Evolutionary conservation across 371 early-diverging fungal genomes (phyloP), one percentile per base, ranked within the genome.

Genomic region (Mortierella sp.): DNA sequence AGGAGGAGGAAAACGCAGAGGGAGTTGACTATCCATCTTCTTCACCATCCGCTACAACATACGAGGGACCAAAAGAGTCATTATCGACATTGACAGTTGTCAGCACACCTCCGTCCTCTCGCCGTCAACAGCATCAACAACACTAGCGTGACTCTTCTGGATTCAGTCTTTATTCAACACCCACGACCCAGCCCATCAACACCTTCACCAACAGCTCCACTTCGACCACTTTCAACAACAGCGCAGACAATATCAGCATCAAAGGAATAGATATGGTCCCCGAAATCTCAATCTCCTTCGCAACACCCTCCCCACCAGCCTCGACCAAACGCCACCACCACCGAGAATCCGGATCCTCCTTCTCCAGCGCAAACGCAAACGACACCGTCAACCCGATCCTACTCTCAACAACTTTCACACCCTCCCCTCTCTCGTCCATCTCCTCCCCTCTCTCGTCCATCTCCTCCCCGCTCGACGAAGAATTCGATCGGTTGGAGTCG

Each of bases 301-400:
- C 76, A 8, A 80, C 80, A 3, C 80, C 80, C 3, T 76, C 80
- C 1, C 76, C 80, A 4, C 70, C 73, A 29, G 19, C 63, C 1
- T 66, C 79, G 14, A 55, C 14, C 44, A 52, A 37, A 11, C 52
- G 41, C 63, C 61, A 74, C 39, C 58, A 67, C 67, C 70, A 31
- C 22, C 70, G 53, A 4, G 70, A 48, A 26, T 74, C 79, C 0
- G 70, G 58, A 26, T 74, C 79, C 0, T 66, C 63, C n/a, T 14
- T 50, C 1, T 26, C 19, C 22, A 63, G 31, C 64, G 63, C 40
- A n/a, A n/a, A n/a, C n/a, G n/a, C n/a, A n/a, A n/a, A n/a, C n/a
- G n/a, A n/a, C n/a, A n/a, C n/a, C n/a, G n/a, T n/a, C 40, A 58
- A 73, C 55, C 50, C 66, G 6, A 24, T 55, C 0, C 50, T 68